Base-by-base conservation (phyloP, 2,329 filamentous ascomycete genomes). In the Aspergillus transmontanensis region DNA sequence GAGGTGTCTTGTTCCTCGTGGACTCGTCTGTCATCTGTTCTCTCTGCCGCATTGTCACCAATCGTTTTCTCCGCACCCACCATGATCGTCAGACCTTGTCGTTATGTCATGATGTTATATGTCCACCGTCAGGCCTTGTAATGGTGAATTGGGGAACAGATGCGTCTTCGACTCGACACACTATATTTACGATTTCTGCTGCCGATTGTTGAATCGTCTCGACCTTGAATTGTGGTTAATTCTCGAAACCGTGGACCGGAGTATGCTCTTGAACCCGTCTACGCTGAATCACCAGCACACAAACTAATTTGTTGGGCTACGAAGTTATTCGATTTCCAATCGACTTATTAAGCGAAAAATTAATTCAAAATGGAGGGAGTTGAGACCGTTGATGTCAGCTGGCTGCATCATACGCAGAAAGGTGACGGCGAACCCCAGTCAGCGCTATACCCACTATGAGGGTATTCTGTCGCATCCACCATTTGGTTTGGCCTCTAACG, bases 351-450 rank as follows among this genome's bases (percentile, higher is more conserved):
- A 14, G 16, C 41, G 48, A 51, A 11, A 21, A 11, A 14, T 2
- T 11, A n/a, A 48, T 23, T 64, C 65, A 82, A 69, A 65, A 94
- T 94, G 92, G 92, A 94, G 80, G 89, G 90, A 71, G 87, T 92
- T 68, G 89, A 93, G 77, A 89, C 90, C 69, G 87, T 96, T 73
- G 93, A 96, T 80, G 92, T 96, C 74, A 93, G 90, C 79, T 96
- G 93, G 93, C 90, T 96, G 83, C 91, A 95, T 79, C 90, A 91
- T 75, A 87, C 90, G 71, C 88, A 89, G 67, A 93, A 91, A 90
- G 92, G 93, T 92, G 84, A 79, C 79, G 55, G 30, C 51, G 23
- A 26, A 45, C 30, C 39, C 39, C 51, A 53, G 28, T 60, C 34
- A 51, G 41, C 50, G 14, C 50, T 34, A 43, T 23, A 12, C 23